Conservation (phyloP, 2,329 filamentous ascomycete species). For the Exophiala sp. region DNA sequence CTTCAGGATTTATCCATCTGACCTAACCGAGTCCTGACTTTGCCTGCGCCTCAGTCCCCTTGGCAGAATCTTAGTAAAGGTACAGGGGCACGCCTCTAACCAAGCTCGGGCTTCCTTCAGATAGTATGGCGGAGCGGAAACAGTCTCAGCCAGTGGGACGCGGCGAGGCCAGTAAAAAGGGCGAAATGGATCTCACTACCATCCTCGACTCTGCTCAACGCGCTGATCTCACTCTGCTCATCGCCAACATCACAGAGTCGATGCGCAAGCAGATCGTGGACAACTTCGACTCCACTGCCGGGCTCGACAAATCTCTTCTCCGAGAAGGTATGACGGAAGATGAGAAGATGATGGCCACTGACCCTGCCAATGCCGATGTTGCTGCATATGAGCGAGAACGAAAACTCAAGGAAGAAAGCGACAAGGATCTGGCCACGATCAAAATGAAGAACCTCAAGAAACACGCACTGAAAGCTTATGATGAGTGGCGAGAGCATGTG, state of each 20-base stretch:
- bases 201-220: conserved; percentile 40
- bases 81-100: not conserved
- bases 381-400: conserved; percentile 29
- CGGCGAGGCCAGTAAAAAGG: conserved; percentile 13
- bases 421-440: conserved; percentile 28
- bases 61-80: not conserved
- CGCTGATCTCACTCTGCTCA: conserved; percentile 39
- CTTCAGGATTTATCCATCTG: not conserved
- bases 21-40: not conserved
- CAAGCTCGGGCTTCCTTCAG: not conserved
- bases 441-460: conserved; percentile 51
- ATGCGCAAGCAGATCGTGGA: conserved; percentile 38
- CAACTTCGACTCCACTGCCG: conserved; percentile 34
- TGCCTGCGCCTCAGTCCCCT: not conserved
- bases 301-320: conserved; percentile 25
- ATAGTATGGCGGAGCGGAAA: conserved; percentile 12
- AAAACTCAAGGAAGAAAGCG: conserved; percentile 36
- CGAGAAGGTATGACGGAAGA: conserved; percentile 27
- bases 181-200: conserved; percentile 37
- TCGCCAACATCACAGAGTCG: conserved; percentile 37
- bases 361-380: conserved; percentile 30
- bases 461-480: conserved; percentile 64
- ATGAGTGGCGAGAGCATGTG: conserved; percentile 71
- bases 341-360: conserved; percentile 28
- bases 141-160: conserved; percentile 9